phyloP scores from a whole-genome alignment of 2,329 filamentous ascomycete genomes.

The Harringtonia lauricola region DNA sequence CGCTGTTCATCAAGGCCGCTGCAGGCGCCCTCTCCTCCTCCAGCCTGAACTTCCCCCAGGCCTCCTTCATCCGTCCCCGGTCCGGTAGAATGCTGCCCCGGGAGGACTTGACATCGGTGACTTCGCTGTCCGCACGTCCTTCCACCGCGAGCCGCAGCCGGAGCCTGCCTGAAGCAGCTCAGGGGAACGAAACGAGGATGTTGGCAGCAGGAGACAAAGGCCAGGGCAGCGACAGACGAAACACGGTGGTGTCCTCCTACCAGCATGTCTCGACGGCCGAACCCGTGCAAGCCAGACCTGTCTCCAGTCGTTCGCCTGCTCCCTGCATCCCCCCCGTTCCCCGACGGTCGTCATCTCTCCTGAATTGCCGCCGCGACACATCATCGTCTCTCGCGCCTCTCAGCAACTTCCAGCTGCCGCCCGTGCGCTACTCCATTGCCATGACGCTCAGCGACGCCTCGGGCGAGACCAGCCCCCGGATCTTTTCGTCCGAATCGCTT shows the following conservation, averaged over 20 bases:
- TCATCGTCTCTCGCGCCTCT: not conserved
- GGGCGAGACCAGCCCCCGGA: too few relatives aligned
- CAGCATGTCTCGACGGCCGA: too few relatives aligned
- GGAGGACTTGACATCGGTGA: conserved; percentile 27
- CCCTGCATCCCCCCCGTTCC: not conserved
- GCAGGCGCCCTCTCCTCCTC: conserved; percentile 8
- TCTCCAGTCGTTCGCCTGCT: too few relatives aligned
- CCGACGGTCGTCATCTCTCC: not conserved
- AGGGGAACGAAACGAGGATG: not conserved
- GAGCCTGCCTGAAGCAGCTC: not conserved
- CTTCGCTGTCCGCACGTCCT: conserved; percentile 3
- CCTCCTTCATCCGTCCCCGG: conserved; percentile 46
- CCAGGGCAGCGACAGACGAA: too few relatives aligned
- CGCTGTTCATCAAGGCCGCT: conserved; percentile 1
- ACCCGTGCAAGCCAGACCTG: too few relatives aligned
- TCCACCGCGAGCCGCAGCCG: conserved; percentile 2
- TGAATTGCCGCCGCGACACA: not conserved
- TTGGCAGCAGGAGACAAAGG: too few relatives aligned
- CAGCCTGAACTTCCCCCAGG: conserved; percentile 30
- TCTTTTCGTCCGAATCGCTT: too few relatives aligned
- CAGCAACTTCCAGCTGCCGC: too few relatives aligned
- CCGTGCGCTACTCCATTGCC: too few relatives aligned
- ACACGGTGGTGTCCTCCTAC: too few relatives aligned
- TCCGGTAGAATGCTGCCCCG: conserved; percentile 45
- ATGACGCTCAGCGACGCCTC: too few relatives aligned